Base-by-base conservation (phyloP, 169 alveolate species). In the Eimeria acervulina region DNA sequence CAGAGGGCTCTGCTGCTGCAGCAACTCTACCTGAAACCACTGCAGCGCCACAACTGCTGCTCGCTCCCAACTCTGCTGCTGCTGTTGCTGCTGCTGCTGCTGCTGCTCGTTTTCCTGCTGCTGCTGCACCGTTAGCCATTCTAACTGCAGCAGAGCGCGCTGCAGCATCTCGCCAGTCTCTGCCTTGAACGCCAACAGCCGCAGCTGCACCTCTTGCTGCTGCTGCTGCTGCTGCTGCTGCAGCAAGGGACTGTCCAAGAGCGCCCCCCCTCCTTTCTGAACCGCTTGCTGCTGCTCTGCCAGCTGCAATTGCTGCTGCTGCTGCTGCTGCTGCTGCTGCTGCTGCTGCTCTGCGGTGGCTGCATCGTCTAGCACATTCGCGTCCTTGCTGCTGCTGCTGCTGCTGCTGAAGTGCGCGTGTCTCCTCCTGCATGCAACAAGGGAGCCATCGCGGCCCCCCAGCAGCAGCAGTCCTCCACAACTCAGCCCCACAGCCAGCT, bases 291-390 rank as follows among this genome's bases (percentile, higher is more conserved):
- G 59, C 59, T 17, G 15, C 2, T 51, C 15, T 12, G 59, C 59
- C 59, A 51, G 21, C 21, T 74, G 84, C 84, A 28, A 47, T 47
- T 74, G 55, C 51, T 74, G 84, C 84, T 74, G 84, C 84, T 74
- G 84, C 84, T 74, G 84, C 84, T 74, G 55, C 51, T 74, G 84
- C 84, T 74, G 84, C 84, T 72, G 47, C n/a, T 72, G 84, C 84
- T 28, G 47, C 1, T 72, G 84, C 84, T 74, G 84, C 76, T 66
- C 40, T 66, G 76, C 84, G 1, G 84, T 21, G n/a, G 84, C n/a
- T 74, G 31, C n/a, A 31, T 40, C 51, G 26, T 74, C 55, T 21
- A 23, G 51, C 51, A 13, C 26, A 19, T 40, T n/a, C 51, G 51
- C 38, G 26, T 19, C 84, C n/a, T 10, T 74, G 84, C n/a, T 74